Conservation (phyloP, 2,329 filamentous ascomycete species). For the Pseudogymnoascus sp. region DNA sequence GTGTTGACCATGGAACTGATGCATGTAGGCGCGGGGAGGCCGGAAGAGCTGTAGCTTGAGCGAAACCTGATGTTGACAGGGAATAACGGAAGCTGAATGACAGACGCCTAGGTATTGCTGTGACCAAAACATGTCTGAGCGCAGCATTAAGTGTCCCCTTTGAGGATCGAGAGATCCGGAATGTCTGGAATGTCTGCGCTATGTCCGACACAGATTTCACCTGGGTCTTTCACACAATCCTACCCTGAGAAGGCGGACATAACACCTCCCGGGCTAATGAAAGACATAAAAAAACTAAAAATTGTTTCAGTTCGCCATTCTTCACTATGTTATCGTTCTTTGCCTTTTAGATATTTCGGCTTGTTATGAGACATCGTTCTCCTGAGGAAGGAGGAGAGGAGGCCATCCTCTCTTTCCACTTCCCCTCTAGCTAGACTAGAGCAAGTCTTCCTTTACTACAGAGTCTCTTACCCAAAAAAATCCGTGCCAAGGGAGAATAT, state of each 20-base stretch:
- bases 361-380: not conserved
- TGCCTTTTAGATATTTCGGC: not conserved
- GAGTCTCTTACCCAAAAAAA: not conserved
- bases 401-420: not conserved
- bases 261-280: not conserved
- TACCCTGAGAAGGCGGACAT: not conserved
- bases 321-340: not conserved
- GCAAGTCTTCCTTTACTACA: not conserved
- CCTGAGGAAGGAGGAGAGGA: not conserved
- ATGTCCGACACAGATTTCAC: constrained; percentile 1
- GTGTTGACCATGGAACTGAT: not conserved
- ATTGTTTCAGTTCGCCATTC: not conserved
- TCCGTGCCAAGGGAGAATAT: not conserved
- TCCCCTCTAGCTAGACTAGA: not conserved
- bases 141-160: not conserved
- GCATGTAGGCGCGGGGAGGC: not conserved
- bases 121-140: not conserved
- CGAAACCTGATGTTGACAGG: not conserved
- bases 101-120: not conserved
- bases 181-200: not conserved
- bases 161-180: not conserved
- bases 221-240: not conserved
- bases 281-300: not conserved
- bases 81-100: not conserved
- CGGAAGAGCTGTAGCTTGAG: not conserved